Evolutionary conservation across 1,284 basidiomycete genomes (phyloP), one percentile per base, ranked within the genome.

Genomic region (Pseudozyma thailandica): DNA sequence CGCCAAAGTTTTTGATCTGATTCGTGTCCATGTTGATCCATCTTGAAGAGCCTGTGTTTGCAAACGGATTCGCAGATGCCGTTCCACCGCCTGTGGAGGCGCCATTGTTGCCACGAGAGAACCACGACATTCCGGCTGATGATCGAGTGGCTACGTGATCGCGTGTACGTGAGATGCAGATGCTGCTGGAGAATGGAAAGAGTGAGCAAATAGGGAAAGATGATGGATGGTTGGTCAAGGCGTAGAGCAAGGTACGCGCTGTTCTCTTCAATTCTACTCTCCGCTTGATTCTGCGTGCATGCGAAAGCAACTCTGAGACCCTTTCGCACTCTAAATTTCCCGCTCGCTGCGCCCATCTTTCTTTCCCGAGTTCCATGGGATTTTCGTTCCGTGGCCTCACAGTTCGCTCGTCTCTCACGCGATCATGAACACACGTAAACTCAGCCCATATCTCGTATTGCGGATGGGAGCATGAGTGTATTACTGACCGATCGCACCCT

Each of bases 1-100:
- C 72, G 18, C 70, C 63, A 26, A 74, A 47, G 57, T 72, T 75
- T 44, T 74, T 78, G 65, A 76, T 50, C 50, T 73, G 59, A 1
- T 76, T 42, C 9, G 74, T 76, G 50, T 78, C 76, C 63, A 78
- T 71, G 49, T 78, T 78, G 72, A 78, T 71, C 76, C 76, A 78
- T 39, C 64, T 43, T 33, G 70, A 72, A 4, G 48, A 39, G 28
- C 64, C 56, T n/a, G 70, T 63, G 43, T 56, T 56, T 2, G 55
- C 51, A 18, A 72, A 72, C 10, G 70, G 51, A 23, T 52, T 52
- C 28, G 41, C 21, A 33, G 50, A 41, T 9, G 55, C 47, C 13
- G 51, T 38, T 50, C 21, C 43, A 13, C 12, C 20, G 46, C 48
- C 48, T 4, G 37, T 5, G n/a, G 45, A 20, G 30, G 54, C 37